Evolutionary conservation across 2,329 filamentous ascomycete species (phyloP).

Genomic region (Helotiales sp.): DNA sequence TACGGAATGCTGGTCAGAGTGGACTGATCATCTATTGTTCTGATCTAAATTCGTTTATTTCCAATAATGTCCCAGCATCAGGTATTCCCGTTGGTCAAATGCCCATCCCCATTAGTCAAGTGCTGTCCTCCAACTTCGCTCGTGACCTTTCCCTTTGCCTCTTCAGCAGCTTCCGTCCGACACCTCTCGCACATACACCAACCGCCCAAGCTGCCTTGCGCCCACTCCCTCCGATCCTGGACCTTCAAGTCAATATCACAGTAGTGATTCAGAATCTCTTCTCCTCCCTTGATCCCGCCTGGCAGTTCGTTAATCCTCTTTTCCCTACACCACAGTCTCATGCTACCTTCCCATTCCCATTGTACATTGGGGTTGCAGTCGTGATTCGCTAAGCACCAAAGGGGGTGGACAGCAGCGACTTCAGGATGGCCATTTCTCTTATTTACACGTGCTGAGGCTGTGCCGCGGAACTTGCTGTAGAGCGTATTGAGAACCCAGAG

Average conservation of each 20-base stretch:
- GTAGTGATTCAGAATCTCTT: slow-evolving; percentile 93
- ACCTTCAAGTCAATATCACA: slow-evolving; percentile 84
- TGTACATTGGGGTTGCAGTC: slow-evolving; percentile 93
- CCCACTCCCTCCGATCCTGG: slow-evolving; percentile 85
- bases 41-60: slow-evolving; percentile 2
- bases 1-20: not conserved
- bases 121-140: not conserved
- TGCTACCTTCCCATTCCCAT: slow-evolving; percentile 89
- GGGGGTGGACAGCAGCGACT: slow-evolving; percentile 88
- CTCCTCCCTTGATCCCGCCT: slow-evolving; percentile 73
- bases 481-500: slow-evolving; percentile 89
- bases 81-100: slow-evolving; percentile 5
- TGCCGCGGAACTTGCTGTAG: slow-evolving; percentile 91
- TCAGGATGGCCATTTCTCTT: slow-evolving; percentile 81
- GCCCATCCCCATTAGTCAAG: not conserved
- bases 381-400: slow-evolving; percentile 97
- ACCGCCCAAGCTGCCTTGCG: slow-evolving; percentile 83
- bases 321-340: slow-evolving; percentile 70
- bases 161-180: slow-evolving; percentile 66
- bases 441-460: slow-evolving; percentile 83
- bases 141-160: slow-evolving; percentile 18
- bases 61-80: not conserved
- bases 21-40: slow-evolving; percentile 4
- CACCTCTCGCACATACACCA: slow-evolving; percentile 88
- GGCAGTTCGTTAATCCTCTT: slow-evolving; percentile 57